Conservation (phyloP, 2,329 filamentous ascomycete genomes). For the Dothiorella sarmentorum region DNA sequence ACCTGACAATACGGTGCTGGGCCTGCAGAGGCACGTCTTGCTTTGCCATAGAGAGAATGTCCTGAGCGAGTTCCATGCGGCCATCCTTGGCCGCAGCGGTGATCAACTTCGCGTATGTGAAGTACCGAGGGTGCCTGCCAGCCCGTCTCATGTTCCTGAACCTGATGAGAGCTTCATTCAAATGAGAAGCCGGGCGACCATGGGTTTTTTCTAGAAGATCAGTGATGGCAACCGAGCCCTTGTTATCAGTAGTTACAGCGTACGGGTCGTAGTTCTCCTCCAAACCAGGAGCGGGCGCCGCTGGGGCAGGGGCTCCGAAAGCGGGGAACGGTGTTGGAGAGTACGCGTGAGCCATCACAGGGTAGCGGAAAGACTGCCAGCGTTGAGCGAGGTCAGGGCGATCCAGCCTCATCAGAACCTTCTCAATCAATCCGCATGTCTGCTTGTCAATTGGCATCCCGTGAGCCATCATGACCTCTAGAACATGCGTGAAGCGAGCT, state of each 20-base stretch:
- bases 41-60: conserved; percentile 85
- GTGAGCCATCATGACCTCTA: conserved; percentile 55
- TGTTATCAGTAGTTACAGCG: conserved; percentile 84
- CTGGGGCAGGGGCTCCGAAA: conserved; percentile 44
- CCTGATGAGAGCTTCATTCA: conserved; percentile 76
- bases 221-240: conserved; percentile 84
- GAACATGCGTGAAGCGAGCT: conserved; percentile 59
- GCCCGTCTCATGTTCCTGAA: conserved; percentile 92
- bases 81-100: conserved; percentile 81
- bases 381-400: conserved; percentile 47
- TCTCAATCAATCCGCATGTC: conserved; percentile 56
- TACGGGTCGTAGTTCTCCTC: conserved; percentile 91
- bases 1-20: conserved; percentile 83
- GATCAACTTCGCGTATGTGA: conserved; percentile 95
- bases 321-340: conserved; percentile 34
- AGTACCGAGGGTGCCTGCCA: conserved; percentile 89
- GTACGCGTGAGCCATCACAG: conserved; percentile 41
- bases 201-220: conserved; percentile 81
- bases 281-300: conserved; percentile 57
- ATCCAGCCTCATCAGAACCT: conserved; percentile 54
- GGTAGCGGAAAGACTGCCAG: conserved; percentile 58
- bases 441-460: conserved; percentile 53
- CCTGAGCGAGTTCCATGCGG: conserved; percentile 76
- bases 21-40: conserved; percentile 80
- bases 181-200: conserved; percentile 66